A percentile compares a stretch with the other conserved stretches of the same genome.
These are phyloP conservation scores for Saccharata proteae DNA, from an alignment of 2,329 filamentous ascomycete genomes.

Conservation along the genomic window DNA sequence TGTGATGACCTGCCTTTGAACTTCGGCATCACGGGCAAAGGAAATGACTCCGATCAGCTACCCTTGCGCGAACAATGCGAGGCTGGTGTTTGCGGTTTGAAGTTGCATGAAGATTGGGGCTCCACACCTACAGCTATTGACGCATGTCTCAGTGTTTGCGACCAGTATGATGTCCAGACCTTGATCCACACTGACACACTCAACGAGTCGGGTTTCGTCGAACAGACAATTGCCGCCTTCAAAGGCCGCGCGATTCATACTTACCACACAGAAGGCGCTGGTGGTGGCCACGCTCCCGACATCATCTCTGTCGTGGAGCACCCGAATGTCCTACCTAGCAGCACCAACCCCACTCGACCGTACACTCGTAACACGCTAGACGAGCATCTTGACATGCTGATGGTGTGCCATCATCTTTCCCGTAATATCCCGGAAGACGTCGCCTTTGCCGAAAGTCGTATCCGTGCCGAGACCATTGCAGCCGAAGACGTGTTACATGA, in stretches of 20 bases:
- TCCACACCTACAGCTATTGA: constrained; percentile 86
- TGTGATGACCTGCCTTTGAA: constrained; percentile 74
- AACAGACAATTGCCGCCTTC: constrained; percentile 77
- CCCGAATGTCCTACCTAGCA: constrained; percentile 75
- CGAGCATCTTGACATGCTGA: constrained; percentile 95
- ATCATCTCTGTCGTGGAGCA: constrained; percentile 91
- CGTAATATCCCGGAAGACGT: constrained; percentile 93
- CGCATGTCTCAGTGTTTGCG: constrained; percentile 65
- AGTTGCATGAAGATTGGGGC: constrained; percentile 95
- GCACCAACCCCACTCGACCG: constrained; percentile 84
- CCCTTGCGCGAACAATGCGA: constrained; percentile 68
- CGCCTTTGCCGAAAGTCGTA: constrained; percentile 86
- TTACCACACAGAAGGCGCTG: constrained; percentile 92
- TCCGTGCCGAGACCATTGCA: constrained; percentile 90
- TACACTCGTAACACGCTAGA: constrained; percentile 88
- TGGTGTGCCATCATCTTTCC: constrained; percentile 92
- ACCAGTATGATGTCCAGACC: constrained; percentile 84
- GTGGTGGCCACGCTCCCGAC: constrained; percentile 88
- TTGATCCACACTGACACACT: constrained; percentile 87
- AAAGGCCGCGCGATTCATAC: constrained; percentile 84
- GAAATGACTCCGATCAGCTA: constrained; percentile 63
- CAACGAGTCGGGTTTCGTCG: constrained; percentile 95
- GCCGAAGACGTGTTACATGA: constrained; percentile 95
- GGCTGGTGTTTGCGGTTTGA: constrained; percentile 80
- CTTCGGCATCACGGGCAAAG: constrained; percentile 83